A percentile compares a stretch with the other conserved stretches of the same genome.
Evolutionary conservation across 1,284 basidiomycete genomes (phyloP).

Genomic region (Somion occarium): DNA sequence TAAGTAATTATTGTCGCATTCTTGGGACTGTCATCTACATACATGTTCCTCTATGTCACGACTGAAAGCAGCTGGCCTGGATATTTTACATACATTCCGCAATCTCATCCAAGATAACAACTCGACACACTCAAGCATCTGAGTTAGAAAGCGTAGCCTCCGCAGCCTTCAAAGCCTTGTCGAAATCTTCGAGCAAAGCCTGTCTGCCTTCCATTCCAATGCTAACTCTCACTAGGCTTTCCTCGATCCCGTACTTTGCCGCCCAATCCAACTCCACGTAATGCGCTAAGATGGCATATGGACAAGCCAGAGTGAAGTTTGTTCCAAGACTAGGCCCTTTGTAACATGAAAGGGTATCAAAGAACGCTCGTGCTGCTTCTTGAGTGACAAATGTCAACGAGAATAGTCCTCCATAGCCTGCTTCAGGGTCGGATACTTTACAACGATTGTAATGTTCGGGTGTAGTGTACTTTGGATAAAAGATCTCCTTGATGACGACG

Average conservation of each 20-base stretch:
- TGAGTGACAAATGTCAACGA: conserved; percentile 80
- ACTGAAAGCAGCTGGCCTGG: no score
- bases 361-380: conserved; percentile 78
- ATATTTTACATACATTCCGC: no score
- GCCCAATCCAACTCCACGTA: conserved; percentile 94
- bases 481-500: conserved; percentile 69
- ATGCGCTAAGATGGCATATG: conserved; percentile 93
- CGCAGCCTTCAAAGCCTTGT: conserved; percentile 64
- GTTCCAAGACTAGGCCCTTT: conserved; percentile 96
- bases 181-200: conserved; percentile 59
- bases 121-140: not conserved
- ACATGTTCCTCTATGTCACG: no score
- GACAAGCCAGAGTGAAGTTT: conserved; percentile 92
- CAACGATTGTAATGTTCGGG: conserved; percentile 70
- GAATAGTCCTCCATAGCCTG: conserved; percentile 92
- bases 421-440: conserved; percentile 29
- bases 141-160: conserved; percentile 29
- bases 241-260: conserved; percentile 80
- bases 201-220: conserved; percentile 85
- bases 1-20: no score
- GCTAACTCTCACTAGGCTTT: conserved; percentile 81
- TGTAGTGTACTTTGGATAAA: conserved; percentile 86
- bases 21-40: no score
- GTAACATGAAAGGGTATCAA: conserved; percentile 76
- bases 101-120: no score